These are phyloP conservation scores for Triangularia verruculosa DNA, from an alignment of 2,329 filamentous ascomycete species.

Conservation along the genomic window DNA sequence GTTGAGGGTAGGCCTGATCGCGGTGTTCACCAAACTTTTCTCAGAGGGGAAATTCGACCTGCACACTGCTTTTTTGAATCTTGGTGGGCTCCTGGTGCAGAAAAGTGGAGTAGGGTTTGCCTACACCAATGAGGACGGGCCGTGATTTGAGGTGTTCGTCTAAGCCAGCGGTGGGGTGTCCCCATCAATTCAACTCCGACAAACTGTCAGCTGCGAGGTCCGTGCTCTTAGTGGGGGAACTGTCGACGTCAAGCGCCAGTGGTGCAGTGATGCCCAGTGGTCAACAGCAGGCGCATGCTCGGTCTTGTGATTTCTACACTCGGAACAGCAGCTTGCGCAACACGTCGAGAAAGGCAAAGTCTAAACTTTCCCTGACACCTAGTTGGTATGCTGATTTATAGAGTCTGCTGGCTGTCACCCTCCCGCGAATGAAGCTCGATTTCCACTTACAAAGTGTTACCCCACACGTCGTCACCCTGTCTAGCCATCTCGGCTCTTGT, in stretches of 20 bases:
- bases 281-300: background rate
- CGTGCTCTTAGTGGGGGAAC: conserved; percentile 12
- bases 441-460: conserved; percentile 1
- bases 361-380: conserved; percentile 8
- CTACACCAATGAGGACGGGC: conserved; percentile 18
- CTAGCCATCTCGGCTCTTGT: background rate
- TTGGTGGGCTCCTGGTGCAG: conserved; percentile 28
- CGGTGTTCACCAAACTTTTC: conserved; percentile 29
- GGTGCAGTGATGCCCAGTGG: conserved; percentile 6
- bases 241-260: conserved; percentile 25
- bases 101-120: conserved; percentile 29
- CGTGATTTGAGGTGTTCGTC: background rate
- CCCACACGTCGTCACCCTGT: conserved; percentile 8
- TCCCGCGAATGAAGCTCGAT: conserved; percentile 4
- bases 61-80: conserved; percentile 30
- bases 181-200: background rate
- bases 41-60: conserved; percentile 28
- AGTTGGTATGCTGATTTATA: conserved; percentile 7
- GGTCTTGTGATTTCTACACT: conserved; percentile 20
- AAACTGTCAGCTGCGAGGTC: conserved; percentile 6
- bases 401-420: background rate
- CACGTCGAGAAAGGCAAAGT: background rate
- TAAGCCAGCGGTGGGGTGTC: background rate
- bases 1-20: conserved; percentile 31
- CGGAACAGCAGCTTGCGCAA: background rate